These are phyloP conservation scores for Fusarium drepaniforme DNA, from an alignment of 2,329 filamentous ascomycete genomes.

Conservation along the genomic window DNA sequence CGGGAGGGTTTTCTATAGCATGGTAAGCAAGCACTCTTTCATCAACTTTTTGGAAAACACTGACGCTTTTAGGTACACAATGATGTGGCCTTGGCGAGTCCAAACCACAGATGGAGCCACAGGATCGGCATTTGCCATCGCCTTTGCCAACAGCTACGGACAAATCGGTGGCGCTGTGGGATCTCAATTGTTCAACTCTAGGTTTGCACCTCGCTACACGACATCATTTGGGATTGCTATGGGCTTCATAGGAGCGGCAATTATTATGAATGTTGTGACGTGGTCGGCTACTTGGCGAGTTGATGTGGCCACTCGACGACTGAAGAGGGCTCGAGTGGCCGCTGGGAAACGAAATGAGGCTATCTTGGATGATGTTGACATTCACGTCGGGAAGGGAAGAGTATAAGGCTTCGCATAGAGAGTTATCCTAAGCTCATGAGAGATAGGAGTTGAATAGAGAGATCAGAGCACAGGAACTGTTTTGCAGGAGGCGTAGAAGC, in stretches of 20 bases:
- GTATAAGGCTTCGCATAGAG: background rate
- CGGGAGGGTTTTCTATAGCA: constrained; percentile 50
- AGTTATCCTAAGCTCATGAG: too few relatives aligned
- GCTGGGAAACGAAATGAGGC: background rate
- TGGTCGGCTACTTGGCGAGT: background rate
- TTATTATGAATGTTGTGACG: background rate
- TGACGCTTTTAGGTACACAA: constrained; percentile 29
- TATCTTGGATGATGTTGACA: background rate
- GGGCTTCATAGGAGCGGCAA: background rate
- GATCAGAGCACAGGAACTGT: background rate
- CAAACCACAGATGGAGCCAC: constrained; percentile 26
- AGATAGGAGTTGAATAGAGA: background rate
- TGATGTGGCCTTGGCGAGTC: constrained; percentile 56
- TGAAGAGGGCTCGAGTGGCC: background rate
- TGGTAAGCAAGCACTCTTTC: background rate
- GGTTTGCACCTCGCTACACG: background rate
- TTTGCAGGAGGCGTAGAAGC: background rate
- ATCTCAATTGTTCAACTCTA: constrained; percentile 16
- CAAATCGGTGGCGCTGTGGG: constrained; percentile 29
- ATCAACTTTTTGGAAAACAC: background rate
- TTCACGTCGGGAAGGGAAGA: background rate
- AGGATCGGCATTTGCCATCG: constrained; percentile 26
- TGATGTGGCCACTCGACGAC: background rate
- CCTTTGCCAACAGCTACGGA: constrained; percentile 26
- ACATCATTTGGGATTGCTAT: background rate